Evolutionary conservation across 345 rosid genomes (phyloP).

Genomic region (Sisymbrium irio): DNA sequence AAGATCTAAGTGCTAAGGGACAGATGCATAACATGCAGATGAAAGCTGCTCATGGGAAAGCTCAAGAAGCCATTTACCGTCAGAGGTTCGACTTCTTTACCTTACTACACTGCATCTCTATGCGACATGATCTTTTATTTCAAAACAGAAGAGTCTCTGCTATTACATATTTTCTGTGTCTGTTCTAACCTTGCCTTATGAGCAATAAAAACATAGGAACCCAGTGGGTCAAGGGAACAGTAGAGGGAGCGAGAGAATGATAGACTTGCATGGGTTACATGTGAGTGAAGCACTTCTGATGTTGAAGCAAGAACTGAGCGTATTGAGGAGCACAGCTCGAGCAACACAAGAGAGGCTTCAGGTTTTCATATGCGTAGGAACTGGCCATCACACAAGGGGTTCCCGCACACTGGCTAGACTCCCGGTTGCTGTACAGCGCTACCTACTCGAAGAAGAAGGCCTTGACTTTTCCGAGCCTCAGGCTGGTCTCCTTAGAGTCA

Average conservation of each 20-base stretch:
- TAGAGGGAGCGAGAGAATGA: constrained; percentile 86
- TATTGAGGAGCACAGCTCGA: constrained; percentile 64
- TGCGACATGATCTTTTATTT: background rate
- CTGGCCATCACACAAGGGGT: constrained; percentile 95
- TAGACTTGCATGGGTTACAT: constrained; percentile 96
- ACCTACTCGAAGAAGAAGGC: constrained; percentile 89
- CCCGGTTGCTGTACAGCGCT: constrained; percentile 84
- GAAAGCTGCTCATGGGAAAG: constrained; percentile 97
- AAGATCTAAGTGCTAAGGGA: constrained; percentile 91
- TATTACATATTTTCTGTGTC: background rate
- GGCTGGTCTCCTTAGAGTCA: constrained; percentile 91
- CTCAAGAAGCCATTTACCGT: constrained; percentile 90
- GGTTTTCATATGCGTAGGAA: constrained; percentile 89
- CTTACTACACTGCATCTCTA: background rate
- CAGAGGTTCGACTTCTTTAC: constrained; percentile 64
- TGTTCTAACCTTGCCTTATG: constrained; percentile 23
- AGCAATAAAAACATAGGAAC: constrained; percentile 53
- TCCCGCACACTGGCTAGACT: constrained; percentile 89
- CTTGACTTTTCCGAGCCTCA: constrained; percentile 87
- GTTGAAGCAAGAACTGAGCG: constrained; percentile 78
- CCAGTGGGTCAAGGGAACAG: constrained; percentile 58
- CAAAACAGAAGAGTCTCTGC: background rate
- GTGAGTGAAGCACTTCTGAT: constrained; percentile 83
- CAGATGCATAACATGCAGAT: constrained; percentile 86
- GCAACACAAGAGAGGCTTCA: constrained; percentile 83